Evolutionary conservation across 2,329 filamentous ascomycete species (phyloP), one percentile per base, ranked within the genome.

Genomic region (Fusarium xylarioides): DNA sequence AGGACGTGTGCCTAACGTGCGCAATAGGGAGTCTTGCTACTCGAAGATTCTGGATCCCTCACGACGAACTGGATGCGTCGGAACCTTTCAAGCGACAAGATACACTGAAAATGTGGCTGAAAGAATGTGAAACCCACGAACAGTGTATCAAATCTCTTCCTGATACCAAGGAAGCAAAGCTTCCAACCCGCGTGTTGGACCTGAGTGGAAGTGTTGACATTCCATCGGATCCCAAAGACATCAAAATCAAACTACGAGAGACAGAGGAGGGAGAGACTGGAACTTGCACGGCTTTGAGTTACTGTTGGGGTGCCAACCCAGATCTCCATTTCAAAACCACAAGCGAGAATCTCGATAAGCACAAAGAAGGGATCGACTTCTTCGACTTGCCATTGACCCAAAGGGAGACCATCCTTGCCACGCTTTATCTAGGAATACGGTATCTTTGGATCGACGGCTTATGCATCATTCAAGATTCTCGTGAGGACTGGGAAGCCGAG

Each of bases 401-500:
- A 11, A 23, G 49, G 1, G 58, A 58, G 21, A 34, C 58, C 3
- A 42, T 44, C 0, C 49, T 69, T 10, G 40, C 61, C 0, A 40
- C 61, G 0, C 16, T 66, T 1, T 50, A 66, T 0, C 21, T 69
- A 1, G 58, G 58, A 1, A 35, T 70, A 0, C 60, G 52, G 2
- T 49, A 70, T 8, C 14, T 69, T 11, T 69, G 66, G 66, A 68
- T 70, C 1, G 66, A 69, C 10, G 42, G 66, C 5, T 26, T 69
- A 1, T 70, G 66, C 11, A 70, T 70, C 1, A 40, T 69, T 0
- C 66, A 70, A 15, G 66, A 69, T 11, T 68, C 59, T 14, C 43
- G 4, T 11, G 14, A 69, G 21, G 66, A 69, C 16, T 69, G 66
- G 66, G 57, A 69, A 5, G 35, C 9, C 0, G 66, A 64, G 23